Percentiles rank a stretch among this genome's conserved stretches.
phyloP scores from a whole-genome alignment of 371 early-diverging fungal species.

The Blakeslea trispora region DNA sequence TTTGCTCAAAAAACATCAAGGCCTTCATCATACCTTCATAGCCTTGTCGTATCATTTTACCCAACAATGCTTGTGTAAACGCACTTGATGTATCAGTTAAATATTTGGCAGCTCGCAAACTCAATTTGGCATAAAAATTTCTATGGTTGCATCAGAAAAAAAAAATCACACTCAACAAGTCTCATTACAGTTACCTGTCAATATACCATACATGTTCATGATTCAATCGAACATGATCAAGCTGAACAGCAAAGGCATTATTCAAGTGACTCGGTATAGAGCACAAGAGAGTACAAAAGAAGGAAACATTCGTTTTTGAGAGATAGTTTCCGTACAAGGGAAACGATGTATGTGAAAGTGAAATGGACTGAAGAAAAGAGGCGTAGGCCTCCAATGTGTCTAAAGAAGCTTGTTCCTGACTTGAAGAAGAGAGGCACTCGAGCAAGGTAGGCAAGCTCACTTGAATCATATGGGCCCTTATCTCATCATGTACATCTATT shows the following conservation, averaged over 20 bases:
- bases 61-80: constrained; percentile 25
- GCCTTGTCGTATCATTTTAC: constrained; percentile 37
- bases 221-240: background rate
- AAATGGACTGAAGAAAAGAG: constrained; percentile 6
- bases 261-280: constrained; percentile 34
- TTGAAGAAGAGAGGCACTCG: constrained; percentile 28
- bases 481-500: background rate
- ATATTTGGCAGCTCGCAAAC: constrained; percentile 9
- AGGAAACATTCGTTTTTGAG: constrained; percentile 7
- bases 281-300: constrained; percentile 33
- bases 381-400: constrained; percentile 21
- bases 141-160: background rate
- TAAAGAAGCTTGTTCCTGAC: constrained; percentile 9
- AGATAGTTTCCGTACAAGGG: constrained; percentile 5
- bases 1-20: too few relatives aligned
- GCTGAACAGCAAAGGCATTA: constrained; percentile 31
- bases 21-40: constrained; percentile 29
- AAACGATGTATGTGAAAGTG: background rate
- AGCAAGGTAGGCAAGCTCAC: constrained; percentile 23
- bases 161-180: background rate
- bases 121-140: constrained; percentile 22
- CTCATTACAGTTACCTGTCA: constrained; percentile 6
- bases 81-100: background rate
- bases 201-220: constrained; percentile 19
- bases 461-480: constrained; percentile 9